Base-by-base conservation (phyloP, 495 filamentous ascomycete genomes). In the Lasiosphaeria hispida region DNA sequence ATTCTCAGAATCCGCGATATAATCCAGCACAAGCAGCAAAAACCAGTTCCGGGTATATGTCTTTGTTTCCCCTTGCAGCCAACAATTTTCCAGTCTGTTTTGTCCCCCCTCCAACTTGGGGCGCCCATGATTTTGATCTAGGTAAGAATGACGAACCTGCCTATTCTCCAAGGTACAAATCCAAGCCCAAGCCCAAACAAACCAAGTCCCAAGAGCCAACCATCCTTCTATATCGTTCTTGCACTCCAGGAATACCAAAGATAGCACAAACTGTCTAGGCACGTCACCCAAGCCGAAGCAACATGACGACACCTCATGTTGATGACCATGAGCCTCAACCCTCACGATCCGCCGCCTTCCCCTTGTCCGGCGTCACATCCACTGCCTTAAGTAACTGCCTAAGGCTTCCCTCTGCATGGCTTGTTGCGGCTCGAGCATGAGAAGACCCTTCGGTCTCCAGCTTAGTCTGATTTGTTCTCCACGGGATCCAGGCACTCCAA, bases 341-440 rank as follows among this genome's bases (percentile, higher is more conserved):
- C 40, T 57, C 57, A 6, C 45, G 35, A 11, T 66, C 63, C 4
- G 55, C 37, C 3, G 55, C 54, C 37, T 65, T 68, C 10, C 62
- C 65, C 36, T 68, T 68, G 49, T 53, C 48, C 3, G 51, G 51
- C 4, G 34, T 39, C 35, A 23, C 13, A 13, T 68, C 65, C 13
- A 57, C 50, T 4, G 51, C 45, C 41, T 50, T 60, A 15, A 72
- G 61, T 10, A 72, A 48, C 52, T 71, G 62, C 8, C 70, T 55
- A 17, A 72, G 57, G 38, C 68, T 69, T 1, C 64, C 66, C 54
- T 67, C 69, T 14, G 69, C 69, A 30, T 67, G 56, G 33, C 61
- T 69, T 4, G 51, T 39, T n/a, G 52, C 41, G 54, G 30, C 40
- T 14, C 52, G 48, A 15, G 11, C 15, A 7, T 11, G 53, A 7